Base-by-base conservation (phyloP, 2,329 filamentous ascomycete species). In the Coniochaeta sp. region DNA sequence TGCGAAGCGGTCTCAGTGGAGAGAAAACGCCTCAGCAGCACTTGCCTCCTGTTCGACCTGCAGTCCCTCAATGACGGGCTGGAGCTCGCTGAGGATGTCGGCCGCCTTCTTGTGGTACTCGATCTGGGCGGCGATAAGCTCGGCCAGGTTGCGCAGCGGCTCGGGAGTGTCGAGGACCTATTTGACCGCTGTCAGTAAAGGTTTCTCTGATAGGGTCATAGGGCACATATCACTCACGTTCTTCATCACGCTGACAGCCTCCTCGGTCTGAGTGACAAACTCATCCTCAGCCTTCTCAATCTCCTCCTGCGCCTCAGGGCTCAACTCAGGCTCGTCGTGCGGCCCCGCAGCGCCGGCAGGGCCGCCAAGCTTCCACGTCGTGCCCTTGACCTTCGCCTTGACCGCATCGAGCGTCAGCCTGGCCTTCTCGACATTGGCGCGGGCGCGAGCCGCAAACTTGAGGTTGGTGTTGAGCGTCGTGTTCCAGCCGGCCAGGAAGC, bases 261-360 rank as follows among this genome's bases (percentile, higher is more conserved):
- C 92, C 74, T 99, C 94, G 14, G 94, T 97, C 76, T 96, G 91
- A 50, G 89, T 92, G 57, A 99, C 91, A 68, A 99, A 97, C 66
- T 95, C 91, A 69, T 99, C 94, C 74, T 99, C 94, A 42, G 92
- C 92, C 74, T 94, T 90, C 75, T 99, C 94, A 63, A 99, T 92
- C 73, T 96, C 91, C 61, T 89, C 86, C 67, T 94, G 84, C 49
- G 89, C 89, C 70, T 92, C 88, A 57, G 91, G 83, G 69, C 82
- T 90, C 51, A 82, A 72, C 66, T 79, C 80, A 49, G 70, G 72
- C 60, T 76, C 71, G 51, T 78, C 72, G 51, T 70, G 65, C 18
- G 67, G 63, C 6, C 4, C 28, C 22, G 77, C 74, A n/a, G 63
- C 59, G 26, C 63, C 62, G 14, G 63, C 57, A 51, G 72, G 67